Evolutionary conservation across 2,329 filamentous ascomycete species (phyloP), one percentile per base, ranked within the genome.

Genomic region (Penicillium sp.): DNA sequence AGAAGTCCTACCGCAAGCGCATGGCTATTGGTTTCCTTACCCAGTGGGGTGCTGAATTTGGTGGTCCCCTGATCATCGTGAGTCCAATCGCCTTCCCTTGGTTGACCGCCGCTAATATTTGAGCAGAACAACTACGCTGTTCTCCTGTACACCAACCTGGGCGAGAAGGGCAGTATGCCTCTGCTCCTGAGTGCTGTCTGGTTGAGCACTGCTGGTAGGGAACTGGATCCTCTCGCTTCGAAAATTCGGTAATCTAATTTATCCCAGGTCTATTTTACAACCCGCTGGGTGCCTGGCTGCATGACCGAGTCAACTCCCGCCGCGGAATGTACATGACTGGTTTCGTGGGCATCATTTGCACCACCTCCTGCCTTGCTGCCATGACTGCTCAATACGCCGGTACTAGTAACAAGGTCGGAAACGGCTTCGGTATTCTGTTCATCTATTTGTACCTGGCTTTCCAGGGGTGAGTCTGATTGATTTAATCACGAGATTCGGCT

Each of bases 41-140:
- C 0, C 77, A 78, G 54, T 79, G 75, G 75, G 76, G 76, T 20
- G 75, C 76, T 1, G 75, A 79, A 46, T 79, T 78, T 57, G 75
- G 71, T n/a, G 77, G 77, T 0, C 75, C 75, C 9, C 65, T 79
- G 0, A 75, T 79, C 13, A 78, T 79, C 47, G 75, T 77, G 48
- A 61, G 74, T 69, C 37, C n/a, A 6, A n/a, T 13, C 18, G 32
- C 37, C 18, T 42, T 20, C 33, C 4, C 3, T 20, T 4, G 18
- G 4, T 4, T 9, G 3, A 3, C 8, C 18, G 15, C 33, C 7
- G 33, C 33, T 37, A 20, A 37, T 37, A 12, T 23, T 37, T 0
- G 2, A 10, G 9, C 18, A 76, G 74, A 78, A 78, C 42, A 73
- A 73, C 47, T 76, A 77, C 49, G 71, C 71, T 4, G 70, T 76